Conservation (phyloP, 192 early-diverging fungal species). For the Oehlia diaphana region DNA sequence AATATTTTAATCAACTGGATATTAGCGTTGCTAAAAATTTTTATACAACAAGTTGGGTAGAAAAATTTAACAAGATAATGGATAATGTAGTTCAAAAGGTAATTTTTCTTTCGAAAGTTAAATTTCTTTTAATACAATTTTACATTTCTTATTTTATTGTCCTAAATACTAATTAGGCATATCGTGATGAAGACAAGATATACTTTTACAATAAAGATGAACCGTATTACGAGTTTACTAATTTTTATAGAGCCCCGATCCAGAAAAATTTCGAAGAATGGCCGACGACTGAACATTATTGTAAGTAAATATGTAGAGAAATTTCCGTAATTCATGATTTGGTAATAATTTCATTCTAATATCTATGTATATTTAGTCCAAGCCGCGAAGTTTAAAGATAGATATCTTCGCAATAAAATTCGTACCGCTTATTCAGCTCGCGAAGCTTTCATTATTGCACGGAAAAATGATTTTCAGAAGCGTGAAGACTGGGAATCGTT, state of each 20-base stretch:
- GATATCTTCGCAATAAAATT: conserved; percentile 28
- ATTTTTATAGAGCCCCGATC: conserved; percentile 41
- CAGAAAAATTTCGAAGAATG: conserved; percentile 28
- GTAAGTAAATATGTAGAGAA: conserved; percentile 14
- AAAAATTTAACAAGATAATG: neutral
- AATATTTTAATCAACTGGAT: neutral
- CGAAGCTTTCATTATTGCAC: conserved; percentile 45
- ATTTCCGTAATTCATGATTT: neutral
- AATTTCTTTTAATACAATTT: neutral
- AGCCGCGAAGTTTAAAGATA: neutral
- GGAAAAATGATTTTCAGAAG: conserved; percentile 32
- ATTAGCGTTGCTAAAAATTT: neutral
- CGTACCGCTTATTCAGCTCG: conserved; percentile 29
- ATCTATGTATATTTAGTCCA: conserved; percentile 14
- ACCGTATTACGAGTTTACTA: conserved; percentile 43
- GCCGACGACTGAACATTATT: conserved; percentile 50
- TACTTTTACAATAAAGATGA: conserved; percentile 42
- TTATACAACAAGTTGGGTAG: neutral
- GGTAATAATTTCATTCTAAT: neutral
- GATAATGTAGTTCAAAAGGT: neutral
- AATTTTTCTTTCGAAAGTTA: neutral
- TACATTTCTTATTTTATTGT: neutral
- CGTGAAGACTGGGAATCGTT: conserved; percentile 48
- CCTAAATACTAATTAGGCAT: neutral
- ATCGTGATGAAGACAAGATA: conserved; percentile 5